Evolutionary conservation across 179 eudicot genomes (phyloP), one percentile per base, ranked within the genome.

Genomic region (Heliamphora pulchella): DNA sequence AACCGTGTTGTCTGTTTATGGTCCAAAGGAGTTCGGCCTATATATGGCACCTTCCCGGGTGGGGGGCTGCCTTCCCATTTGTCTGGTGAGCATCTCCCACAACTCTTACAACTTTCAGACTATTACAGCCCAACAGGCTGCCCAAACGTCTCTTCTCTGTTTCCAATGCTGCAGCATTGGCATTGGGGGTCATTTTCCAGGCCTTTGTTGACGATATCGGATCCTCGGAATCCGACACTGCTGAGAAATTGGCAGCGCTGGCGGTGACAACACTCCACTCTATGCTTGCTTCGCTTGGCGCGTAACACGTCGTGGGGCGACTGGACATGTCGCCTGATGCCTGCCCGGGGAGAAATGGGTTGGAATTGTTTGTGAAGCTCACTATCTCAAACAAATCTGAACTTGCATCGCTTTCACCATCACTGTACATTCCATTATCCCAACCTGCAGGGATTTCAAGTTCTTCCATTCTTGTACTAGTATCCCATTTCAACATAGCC

Each of bases 181-280:
- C 10, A 58, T 73, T 76, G 0, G 15, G 14, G 54, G 31, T 66
- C 74, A 77, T 79, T 57, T 57, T 22, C 69, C 41, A 22, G 69
- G 63, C 18, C 6, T 62, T 76, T 47, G 55, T 17, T 10, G 68
- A 64, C 6, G 77, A 47, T 46, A 41, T 15, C 9, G 74, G 50
- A 10, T 86, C 84, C 51, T 86, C 87, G 0, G 61, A 68, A 58
- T 84, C 89, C 0, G 89, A 86, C n/a, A 67, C 71, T 0, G 71
- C 76, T 0, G 94, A 85, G 74, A 86, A 90, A 77, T 93, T 93
- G 44, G 90, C 91, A 2, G 91, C 91, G 43, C 96, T 93, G 22
- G 97, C 97, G 1, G 96, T 93, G 22, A 91, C 89, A 14, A 91
- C 91, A 8, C 97, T 93, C 97, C 97, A 93, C 8, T 89, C 96